Conservation (phyloP, 2,329 filamentous ascomycete genomes). For the Graphilbum fragrans region DNA sequence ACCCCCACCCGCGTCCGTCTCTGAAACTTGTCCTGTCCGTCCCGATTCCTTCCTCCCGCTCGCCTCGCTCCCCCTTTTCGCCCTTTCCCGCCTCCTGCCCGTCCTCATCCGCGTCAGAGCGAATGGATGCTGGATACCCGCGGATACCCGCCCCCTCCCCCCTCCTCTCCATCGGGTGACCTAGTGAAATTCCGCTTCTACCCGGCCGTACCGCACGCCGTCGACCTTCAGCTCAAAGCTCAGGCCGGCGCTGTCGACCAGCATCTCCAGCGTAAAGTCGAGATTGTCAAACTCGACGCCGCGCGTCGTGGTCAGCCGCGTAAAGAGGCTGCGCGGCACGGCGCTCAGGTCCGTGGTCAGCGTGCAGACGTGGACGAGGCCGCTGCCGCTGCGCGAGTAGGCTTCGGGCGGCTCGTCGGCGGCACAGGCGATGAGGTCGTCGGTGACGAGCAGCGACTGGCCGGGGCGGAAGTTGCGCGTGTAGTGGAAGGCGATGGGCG, state of each 20-base stretch:
- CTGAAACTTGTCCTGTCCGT: too few relatives aligned
- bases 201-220: conserved; percentile 62
- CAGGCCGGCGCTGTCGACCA: conserved; percentile 63
- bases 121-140: too few relatives aligned
- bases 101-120: too few relatives aligned
- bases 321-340: conserved; percentile 63
- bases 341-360: conserved; percentile 69
- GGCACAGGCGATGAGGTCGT: conserved; percentile 68
- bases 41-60: too few relatives aligned
- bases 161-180: neutral
- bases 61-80: too few relatives aligned
- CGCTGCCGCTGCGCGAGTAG: conserved; percentile 31
- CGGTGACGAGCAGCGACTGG: conserved; percentile 65
- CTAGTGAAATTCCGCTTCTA: conserved; percentile 66
- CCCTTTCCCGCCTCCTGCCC: too few relatives aligned
- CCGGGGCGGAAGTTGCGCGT: conserved; percentile 73
- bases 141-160: too few relatives aligned
- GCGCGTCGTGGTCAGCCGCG: conserved; percentile 62
- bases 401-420: conserved; percentile 51
- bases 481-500: conserved; percentile 72
- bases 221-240: conserved; percentile 72
- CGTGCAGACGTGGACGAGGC: conserved; percentile 63
- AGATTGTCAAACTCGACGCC: conserved; percentile 74
- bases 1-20: too few relatives aligned
- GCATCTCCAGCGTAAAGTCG: conserved; percentile 75